These are phyloP conservation scores for Chlorella sorokiniana DNA, from an alignment of 139 green algal genomes.

Conservation along the genomic window DNA sequence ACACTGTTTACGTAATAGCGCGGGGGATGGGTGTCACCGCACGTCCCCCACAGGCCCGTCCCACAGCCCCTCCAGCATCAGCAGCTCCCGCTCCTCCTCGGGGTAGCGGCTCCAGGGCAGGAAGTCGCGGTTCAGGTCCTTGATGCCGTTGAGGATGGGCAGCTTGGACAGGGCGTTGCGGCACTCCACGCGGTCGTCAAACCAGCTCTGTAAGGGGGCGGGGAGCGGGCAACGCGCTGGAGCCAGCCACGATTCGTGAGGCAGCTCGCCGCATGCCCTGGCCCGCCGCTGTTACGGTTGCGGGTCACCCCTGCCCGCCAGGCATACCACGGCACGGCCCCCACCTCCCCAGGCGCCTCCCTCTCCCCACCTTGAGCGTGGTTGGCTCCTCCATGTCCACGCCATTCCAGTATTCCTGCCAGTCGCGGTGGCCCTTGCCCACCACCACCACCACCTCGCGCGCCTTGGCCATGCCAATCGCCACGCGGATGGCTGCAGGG, in stretches of 20 bases:
- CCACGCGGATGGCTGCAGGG: slow-evolving; percentile 87
- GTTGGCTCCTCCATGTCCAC: slow-evolving; percentile 16
- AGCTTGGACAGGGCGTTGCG: slow-evolving; percentile 80
- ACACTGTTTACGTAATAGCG: too few species aligned
- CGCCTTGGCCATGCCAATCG: slow-evolving; percentile 87
- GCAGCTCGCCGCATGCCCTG: not conserved
- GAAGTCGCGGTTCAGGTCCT: slow-evolving; percentile 35
- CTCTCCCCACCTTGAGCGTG: slow-evolving; percentile 10
- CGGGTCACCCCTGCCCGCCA: not conserved
- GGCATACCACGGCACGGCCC: not conserved
- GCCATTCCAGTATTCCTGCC: slow-evolving; percentile 66
- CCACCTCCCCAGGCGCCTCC: not conserved
- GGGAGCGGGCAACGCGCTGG: not conserved
- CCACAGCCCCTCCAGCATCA: not conserved
- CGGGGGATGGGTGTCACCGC: not conserved
- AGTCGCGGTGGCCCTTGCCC: slow-evolving; percentile 87
- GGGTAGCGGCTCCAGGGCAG: slow-evolving; percentile 50
- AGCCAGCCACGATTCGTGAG: too few species aligned
- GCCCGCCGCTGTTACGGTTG: not conserved
- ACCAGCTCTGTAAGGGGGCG: slow-evolving; percentile 67
- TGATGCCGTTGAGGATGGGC: slow-evolving; percentile 32
- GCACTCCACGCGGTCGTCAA: slow-evolving; percentile 87
- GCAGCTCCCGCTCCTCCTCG: slow-evolving; percentile 39
- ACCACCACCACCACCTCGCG: slow-evolving; percentile 90
- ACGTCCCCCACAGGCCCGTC: not conserved